Percentiles rank a stretch among this genome's conserved stretches.
These are phyloP conservation scores for Grigorovia transvaalensis DNA, from an alignment of 805 yeast species.

Conservation along the genomic window DNA sequence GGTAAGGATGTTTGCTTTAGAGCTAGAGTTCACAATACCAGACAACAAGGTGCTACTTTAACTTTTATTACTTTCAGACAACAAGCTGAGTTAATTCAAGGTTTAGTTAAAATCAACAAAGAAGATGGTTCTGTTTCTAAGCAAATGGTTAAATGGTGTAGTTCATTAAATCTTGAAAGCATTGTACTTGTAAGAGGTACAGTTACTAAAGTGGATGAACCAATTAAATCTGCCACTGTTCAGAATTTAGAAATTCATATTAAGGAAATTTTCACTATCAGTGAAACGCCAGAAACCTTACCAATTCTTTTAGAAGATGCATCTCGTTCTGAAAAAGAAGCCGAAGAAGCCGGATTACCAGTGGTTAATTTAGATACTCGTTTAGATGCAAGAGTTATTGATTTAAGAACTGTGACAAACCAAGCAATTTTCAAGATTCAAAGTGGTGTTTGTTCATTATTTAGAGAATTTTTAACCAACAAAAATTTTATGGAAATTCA, in stretches of 20 bases:
- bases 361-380: constrained; percentile 94
- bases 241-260: constrained; percentile 83
- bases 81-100: constrained; percentile 75
- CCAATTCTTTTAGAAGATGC: constrained; percentile 97
- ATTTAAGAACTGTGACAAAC: constrained; percentile 91
- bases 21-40: constrained; percentile 86
- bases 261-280: constrained; percentile 60
- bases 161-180: constrained; percentile 73
- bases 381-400: constrained; percentile 90
- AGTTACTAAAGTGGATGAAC: constrained; percentile 75
- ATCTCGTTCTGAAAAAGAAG: constrained; percentile 86
- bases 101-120: constrained; percentile 65
- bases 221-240: constrained; percentile 80
- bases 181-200: constrained; percentile 85
- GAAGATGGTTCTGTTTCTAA: constrained; percentile 66
- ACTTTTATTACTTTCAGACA: constrained; percentile 87
- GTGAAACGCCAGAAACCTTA: constrained; percentile 83
- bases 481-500: constrained; percentile 82
- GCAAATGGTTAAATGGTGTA: constrained; percentile 95
- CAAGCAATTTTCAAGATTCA: constrained; percentile 94
- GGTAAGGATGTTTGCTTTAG: constrained; percentile 76
- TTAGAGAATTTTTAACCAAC: constrained; percentile 71
- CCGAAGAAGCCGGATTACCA: constrained; percentile 84
- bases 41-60: constrained; percentile 95
- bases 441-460: constrained; percentile 77